Evolutionary conservation across 805 yeast species (phyloP).

Genomic region (Ogataea polymorpha): DNA sequence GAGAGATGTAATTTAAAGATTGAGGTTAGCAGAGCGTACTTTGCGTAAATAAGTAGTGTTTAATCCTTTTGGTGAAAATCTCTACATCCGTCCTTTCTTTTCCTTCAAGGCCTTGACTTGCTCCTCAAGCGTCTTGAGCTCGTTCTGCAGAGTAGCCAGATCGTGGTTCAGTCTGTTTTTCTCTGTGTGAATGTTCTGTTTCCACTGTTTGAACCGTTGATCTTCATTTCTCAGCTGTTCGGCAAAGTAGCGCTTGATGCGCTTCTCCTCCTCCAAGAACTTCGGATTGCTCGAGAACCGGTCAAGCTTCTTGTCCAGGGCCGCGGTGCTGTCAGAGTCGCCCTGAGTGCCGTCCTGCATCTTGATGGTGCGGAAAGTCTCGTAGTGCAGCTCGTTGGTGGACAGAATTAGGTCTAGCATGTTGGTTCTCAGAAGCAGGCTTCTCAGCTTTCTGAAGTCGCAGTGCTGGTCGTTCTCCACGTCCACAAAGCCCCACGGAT

Average conservation of each 20-base stretch:
- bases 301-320: slow-evolving; percentile 34
- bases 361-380: slow-evolving; percentile 70
- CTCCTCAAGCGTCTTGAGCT: slow-evolving; percentile 71
- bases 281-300: slow-evolving; percentile 69
- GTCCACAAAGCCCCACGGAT: slow-evolving; percentile 89
- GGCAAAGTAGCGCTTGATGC: slow-evolving; percentile 88
- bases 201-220: slow-evolving; percentile 98
- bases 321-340: slow-evolving; percentile 19
- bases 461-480: slow-evolving; percentile 84
- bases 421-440: slow-evolving; percentile 74
- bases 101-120: slow-evolving; percentile 63
- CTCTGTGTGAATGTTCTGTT: slow-evolving; percentile 91
- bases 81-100: slow-evolving; percentile 42
- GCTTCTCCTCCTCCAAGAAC: slow-evolving; percentile 94
- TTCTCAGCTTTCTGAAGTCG: slow-evolving; percentile 79
- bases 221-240: slow-evolving; percentile 97
- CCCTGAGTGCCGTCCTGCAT: slow-evolving; percentile 41
- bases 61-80: slow-evolving; percentile 3
- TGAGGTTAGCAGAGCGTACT: slow-evolving; percentile 8
- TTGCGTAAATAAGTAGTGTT: slow-evolving; percentile 10
- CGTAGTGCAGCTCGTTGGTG: slow-evolving; percentile 80
- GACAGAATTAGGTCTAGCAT: slow-evolving; percentile 77
- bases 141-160: slow-evolving; percentile 81
- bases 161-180: slow-evolving; percentile 92
- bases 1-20: slow-evolving; percentile 17